Base-by-base conservation (phyloP, 1,284 basidiomycete species). In the Fistulina hepatica region DNA sequence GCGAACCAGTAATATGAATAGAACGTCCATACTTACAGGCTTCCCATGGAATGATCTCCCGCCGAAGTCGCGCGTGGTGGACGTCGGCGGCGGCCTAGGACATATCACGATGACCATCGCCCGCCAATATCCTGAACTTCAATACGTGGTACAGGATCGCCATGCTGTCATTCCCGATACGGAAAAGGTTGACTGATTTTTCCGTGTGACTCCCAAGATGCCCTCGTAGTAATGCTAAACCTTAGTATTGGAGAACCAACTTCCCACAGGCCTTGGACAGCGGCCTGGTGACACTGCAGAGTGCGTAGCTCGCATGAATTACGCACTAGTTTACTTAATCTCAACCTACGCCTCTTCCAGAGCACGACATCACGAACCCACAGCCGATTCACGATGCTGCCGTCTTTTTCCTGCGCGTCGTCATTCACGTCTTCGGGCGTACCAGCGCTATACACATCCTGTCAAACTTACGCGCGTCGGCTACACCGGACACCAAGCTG, bases 401-500 rank as follows among this genome's bases (percentile, higher is more conserved):
- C 3, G 52, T 59, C 2, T 63, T 56, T 42, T 36, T 61, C 12
- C 35, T 63, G 2, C 49, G 54, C 6, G 41, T 47, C 16, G 51
- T 63, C 21, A 42, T 56, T 5, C 61, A 65, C 45, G 57, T 63
- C 45, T 64, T 59, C 58, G 28, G 52, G 3, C 56, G 60, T 31
- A 16, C 27, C 1, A 33, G 47, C 12, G 45, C 45, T 8, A 24
- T 37, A 13, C 37, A 48, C 27, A 57, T 63, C 24, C 49, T 62
- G n/a, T 30, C 17, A 6, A 39, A 50, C 2, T 37, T 60, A 9
- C 51, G 58, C 4, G 44, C 38, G 1, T 57, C 52, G 13, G 58
- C 58, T 2, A 34, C 34, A 3, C 34, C 48, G 1, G 22, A 44
- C 1, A 55, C 60, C 1, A 52, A 47, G 33, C 49, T 62, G 15